These are phyloP conservation scores for Penicillium concentricum DNA, from an alignment of 2,329 filamentous ascomycete species.

Conservation along the genomic window DNA sequence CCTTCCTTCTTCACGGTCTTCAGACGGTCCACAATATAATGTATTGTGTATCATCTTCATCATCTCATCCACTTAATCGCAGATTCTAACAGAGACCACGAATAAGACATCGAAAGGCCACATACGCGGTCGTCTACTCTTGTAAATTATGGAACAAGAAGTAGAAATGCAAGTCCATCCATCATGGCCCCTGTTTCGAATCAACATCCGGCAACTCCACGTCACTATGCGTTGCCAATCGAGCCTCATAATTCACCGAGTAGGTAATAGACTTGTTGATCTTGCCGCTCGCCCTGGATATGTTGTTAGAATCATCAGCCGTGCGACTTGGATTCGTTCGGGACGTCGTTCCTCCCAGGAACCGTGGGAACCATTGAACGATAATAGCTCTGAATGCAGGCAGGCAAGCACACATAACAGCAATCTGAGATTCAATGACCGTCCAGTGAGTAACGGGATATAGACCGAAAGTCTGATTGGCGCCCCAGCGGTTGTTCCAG, in stretches of 20 bases:
- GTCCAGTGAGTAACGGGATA: constrained; percentile 30
- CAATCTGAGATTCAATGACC: constrained; percentile 28
- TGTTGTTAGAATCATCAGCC: constrained; percentile 1
- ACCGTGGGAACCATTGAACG: constrained; percentile 17
- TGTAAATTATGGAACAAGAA: neutral
- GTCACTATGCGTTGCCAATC: constrained; percentile 14
- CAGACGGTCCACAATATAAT: no score
- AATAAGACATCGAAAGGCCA: no score
- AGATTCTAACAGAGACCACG: no score
- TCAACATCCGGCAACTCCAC: constrained; percentile 19
- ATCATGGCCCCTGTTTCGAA: constrained; percentile 1
- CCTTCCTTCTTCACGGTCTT: no score
- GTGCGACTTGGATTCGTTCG: constrained; percentile 12
- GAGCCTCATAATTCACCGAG: constrained; percentile 23
- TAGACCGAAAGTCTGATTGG: constrained; percentile 20
- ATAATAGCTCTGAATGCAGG: constrained; percentile 25
- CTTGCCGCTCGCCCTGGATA: constrained; percentile 8
- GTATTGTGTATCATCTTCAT: no score
- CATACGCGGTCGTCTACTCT: no score
- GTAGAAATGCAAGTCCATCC: neutral
- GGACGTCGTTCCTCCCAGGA: constrained; percentile 11
- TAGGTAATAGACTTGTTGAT: constrained; percentile 28
- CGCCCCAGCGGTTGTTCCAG: constrained; percentile 23
- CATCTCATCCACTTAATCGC: no score
- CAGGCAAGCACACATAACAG: constrained; percentile 27